phyloP scores from a whole-genome alignment of 306 rosid genomes.

The Fragaria ananassa region DNA sequence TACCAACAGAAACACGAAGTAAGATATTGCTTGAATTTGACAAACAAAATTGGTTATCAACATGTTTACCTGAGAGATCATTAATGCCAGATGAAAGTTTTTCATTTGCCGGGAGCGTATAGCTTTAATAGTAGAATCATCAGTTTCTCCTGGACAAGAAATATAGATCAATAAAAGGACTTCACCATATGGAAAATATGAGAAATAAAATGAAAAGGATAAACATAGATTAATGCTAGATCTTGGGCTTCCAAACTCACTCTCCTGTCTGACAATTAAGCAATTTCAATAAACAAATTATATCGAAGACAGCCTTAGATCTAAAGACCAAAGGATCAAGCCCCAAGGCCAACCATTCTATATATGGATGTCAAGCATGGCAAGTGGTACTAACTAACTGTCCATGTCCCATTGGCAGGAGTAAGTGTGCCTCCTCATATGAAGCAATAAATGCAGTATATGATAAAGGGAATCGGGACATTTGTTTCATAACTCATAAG shows the following conservation, averaged over 20 bases:
- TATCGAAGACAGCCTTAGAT: background rate
- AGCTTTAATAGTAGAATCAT: conserved; percentile 51
- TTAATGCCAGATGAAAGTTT: conserved; percentile 80
- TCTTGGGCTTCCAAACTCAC: background rate
- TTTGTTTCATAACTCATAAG: background rate
- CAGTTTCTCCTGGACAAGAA: conserved; percentile 67
- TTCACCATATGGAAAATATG: conserved; percentile 9
- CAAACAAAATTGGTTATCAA: conserved; percentile 15
- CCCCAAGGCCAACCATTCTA: background rate
- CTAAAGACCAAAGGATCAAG: conserved; percentile 16
- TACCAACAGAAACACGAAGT: background rate
- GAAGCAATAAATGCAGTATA: background rate
- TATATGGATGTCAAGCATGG: background rate
- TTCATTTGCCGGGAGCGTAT: conserved; percentile 87
- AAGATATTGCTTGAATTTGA: background rate
- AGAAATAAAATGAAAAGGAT: background rate
- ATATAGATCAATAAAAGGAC: conserved; percentile 11
- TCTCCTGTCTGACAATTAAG: conserved; percentile 11
- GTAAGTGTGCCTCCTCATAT: background rate
- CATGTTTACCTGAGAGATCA: conserved; percentile 75
- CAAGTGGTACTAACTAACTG: background rate
- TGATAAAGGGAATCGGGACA: background rate
- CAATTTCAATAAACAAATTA: background rate
- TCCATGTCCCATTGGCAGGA: background rate
- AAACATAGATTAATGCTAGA: background rate